These are phyloP conservation scores for Trypanosomatidae sp. DNA, from an alignment of 208 protist species.

Conservation along the genomic window DNA sequence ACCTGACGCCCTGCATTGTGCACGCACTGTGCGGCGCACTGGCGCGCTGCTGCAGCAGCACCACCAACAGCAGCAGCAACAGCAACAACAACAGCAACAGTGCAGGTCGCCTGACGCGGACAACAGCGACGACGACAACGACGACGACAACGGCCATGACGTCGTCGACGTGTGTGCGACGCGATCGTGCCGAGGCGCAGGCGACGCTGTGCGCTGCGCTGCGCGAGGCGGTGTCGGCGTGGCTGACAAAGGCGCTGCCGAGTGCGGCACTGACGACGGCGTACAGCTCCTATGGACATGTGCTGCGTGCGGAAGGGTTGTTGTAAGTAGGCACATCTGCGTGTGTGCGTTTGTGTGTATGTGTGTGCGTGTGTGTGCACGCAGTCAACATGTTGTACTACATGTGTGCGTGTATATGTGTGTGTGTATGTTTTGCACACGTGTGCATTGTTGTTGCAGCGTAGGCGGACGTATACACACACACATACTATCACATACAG, in stretches of 20 bases:
- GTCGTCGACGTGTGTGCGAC: background rate
- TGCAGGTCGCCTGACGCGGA: no score
- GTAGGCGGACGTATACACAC: background rate
- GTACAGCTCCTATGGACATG: conserved; percentile 19
- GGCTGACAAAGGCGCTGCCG: conserved; percentile 30
- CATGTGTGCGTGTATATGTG: background rate
- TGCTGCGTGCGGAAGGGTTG: conserved; percentile 29
- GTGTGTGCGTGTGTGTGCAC: background rate
- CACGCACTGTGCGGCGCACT: no score
- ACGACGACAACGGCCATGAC: no score
- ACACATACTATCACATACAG: background rate
- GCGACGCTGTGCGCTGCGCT: conserved; percentile 24
- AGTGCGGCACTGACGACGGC: conserved; percentile 42
- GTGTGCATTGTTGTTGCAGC: conserved; percentile 1
- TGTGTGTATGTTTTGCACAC: background rate
- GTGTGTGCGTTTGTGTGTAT: background rate
- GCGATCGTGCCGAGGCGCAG: conserved; percentile 20
- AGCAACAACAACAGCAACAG: no score
- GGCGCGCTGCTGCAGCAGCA: no score
- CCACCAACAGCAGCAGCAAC: no score
- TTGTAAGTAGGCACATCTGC: conserved; percentile 9
- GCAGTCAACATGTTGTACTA: background rate
- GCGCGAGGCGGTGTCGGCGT: conserved; percentile 10
- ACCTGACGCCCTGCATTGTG: no score
- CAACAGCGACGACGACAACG: no score